These are phyloP conservation scores for Globisporangium parvum DNA, from an alignment of 352 stramenopile species.

Conservation along the genomic window DNA sequence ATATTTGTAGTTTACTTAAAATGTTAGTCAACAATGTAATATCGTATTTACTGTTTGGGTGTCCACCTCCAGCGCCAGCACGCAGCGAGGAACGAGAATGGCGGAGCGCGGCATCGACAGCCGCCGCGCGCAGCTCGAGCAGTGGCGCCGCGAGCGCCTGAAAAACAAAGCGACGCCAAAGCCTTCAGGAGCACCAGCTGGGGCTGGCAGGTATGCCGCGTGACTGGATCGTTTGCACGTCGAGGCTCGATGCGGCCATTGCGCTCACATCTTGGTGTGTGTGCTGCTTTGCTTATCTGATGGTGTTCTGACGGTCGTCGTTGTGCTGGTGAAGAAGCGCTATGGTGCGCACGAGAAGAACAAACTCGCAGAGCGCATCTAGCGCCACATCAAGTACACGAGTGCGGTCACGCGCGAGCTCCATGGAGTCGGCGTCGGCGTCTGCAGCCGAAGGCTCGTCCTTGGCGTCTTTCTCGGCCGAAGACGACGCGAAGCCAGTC, in stretches of 20 bases:
- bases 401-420: background rate
- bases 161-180: slow-evolving; percentile 11
- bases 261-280: background rate
- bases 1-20: too few relatives aligned
- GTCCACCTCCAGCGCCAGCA: too few relatives aligned
- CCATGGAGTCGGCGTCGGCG: background rate
- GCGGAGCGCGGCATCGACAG: slow-evolving; percentile 21
- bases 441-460: background rate
- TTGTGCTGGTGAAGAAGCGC: background rate
- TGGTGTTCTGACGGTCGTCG: background rate
- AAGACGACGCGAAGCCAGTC: background rate
- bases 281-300: background rate
- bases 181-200: background rate
- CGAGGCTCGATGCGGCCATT: background rate
- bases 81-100: background rate
- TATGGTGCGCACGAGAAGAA: background rate
- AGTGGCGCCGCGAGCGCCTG: slow-evolving; percentile 53
- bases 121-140: slow-evolving; percentile 53
- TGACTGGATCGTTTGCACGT: background rate
- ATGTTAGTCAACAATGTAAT: too few relatives aligned
- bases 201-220: background rate
- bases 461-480: slow-evolving; percentile 4
- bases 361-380: background rate
- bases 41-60: too few relatives aligned
- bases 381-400: background rate